Percentiles rank a stretch among this genome's conserved stretches.
Conservation (phyloP, 805 yeast genomes). For the Alloascoidea hylecoeti region DNA sequence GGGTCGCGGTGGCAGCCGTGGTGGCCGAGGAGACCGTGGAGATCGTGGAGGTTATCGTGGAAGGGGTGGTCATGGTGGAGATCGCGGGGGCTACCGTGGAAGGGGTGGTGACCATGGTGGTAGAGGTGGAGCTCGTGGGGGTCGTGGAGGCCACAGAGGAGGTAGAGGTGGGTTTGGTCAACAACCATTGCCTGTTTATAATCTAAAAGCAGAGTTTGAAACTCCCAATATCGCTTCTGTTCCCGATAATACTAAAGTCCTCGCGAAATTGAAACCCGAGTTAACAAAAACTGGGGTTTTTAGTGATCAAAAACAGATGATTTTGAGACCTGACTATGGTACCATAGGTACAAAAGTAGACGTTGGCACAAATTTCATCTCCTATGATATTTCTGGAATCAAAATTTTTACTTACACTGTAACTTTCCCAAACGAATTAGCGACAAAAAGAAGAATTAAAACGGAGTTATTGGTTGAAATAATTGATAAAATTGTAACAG, state of each 20-base stretch:
- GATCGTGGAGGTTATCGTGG: constrained; percentile 10
- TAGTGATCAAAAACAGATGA: constrained; percentile 4
- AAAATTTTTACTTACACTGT: constrained; percentile 11
- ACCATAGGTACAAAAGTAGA: constrained; percentile 10
- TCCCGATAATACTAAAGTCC: constrained; percentile 8
- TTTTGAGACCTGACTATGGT: constrained; percentile 14
- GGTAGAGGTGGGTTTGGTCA: constrained; percentile 5
- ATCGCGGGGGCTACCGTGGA: constrained; percentile 5
- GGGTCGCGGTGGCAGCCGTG: constrained; percentile 9
- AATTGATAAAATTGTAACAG: constrained; percentile 9
- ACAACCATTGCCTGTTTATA: neutral
- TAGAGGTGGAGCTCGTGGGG: constrained; percentile 6
- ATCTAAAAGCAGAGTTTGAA: neutral
- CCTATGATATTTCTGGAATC: constrained; percentile 8
- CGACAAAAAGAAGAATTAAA: constrained; percentile 10
- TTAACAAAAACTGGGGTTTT: constrained; percentile 2
- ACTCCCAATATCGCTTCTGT: constrained; percentile 4
- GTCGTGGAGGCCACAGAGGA: constrained; percentile 6
- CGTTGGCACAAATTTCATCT: constrained; percentile 12
- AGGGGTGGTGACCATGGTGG: constrained; percentile 5
- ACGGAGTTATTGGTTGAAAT: constrained; percentile 11
- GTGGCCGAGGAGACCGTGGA: constrained; percentile 7
- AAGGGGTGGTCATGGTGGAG: constrained; percentile 6
- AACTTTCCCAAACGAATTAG: constrained; percentile 11
- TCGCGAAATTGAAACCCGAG: constrained; percentile 6